These are phyloP conservation scores for Cyberlindnera subsufficiens DNA, from an alignment of 805 yeast genomes.

Conservation along the genomic window DNA sequence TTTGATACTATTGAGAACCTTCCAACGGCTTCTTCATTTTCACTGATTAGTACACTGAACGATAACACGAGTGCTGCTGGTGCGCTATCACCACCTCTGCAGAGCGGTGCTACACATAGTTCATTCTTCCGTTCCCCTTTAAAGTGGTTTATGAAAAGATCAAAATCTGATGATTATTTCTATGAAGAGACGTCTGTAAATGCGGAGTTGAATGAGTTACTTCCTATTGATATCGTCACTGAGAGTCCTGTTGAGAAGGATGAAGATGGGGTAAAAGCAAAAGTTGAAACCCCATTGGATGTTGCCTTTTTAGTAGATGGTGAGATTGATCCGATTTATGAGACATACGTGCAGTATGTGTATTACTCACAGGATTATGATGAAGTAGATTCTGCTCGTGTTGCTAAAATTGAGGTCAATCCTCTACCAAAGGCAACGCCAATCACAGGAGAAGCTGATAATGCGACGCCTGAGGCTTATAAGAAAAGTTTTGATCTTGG, in stretches of 20 bases:
- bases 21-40: conserved; percentile 1
- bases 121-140: conserved; percentile 3
- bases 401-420: neutral
- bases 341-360: conserved; percentile 9
- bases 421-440: neutral
- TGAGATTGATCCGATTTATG: conserved; percentile 7
- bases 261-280: neutral
- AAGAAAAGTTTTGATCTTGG: neutral
- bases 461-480: neutral
- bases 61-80: neutral
- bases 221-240: neutral
- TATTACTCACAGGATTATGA: neutral
- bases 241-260: neutral
- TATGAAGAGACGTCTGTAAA: neutral
- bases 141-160: conserved; percentile 5
- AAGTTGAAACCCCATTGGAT: neutral
- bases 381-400: neutral
- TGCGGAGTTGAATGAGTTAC: neutral
- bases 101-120: neutral
- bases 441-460: neutral
- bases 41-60: neutral
- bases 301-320: conserved; percentile 1
- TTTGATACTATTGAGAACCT: conserved; percentile 1
- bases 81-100: neutral
- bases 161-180: neutral